Base-by-base conservation (phyloP, 495 filamentous ascomycete genomes). In the Pseudevernia furfuracea region DNA sequence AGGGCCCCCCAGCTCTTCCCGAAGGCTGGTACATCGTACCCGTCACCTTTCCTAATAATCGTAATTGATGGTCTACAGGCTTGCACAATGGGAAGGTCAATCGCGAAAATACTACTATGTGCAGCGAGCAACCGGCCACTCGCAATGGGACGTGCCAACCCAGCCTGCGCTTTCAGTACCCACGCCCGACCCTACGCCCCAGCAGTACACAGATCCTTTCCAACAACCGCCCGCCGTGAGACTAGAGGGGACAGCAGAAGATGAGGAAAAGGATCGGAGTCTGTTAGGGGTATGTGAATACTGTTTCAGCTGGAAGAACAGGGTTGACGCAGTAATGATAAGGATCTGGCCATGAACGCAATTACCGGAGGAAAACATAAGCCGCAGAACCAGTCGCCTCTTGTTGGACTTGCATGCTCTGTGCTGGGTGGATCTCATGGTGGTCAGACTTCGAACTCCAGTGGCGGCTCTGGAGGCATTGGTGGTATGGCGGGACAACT, bases 101-200 rank as follows among this genome's bases (percentile, higher is more conserved):
- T 84, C 81, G 59, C 82, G 84, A 53, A 85, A 87, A 71, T 93
- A 91, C 75, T 93, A 93, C 73, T 93, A 82, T 71, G 89, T 93
- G 38, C 87, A 91, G 68, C 78, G 89, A 44, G 82, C 86, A 49
- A 92, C 87, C 4, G 89, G 87, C 30, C 77, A 84, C 34, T 89
- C 86, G 53, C 87, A 89, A 74, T 93, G 89, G 89, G 87, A 91
- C 5, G 80, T 87, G 19, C 89, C 89, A 30, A 89, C 85, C 25
- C 78, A 86, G 61, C 79, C 87, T 44, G 85, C 59, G 44, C 49
- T 62, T 23, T 70, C 70, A 10, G 70, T 67, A 25, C 70, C 70
- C 17, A 65, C 69, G 7, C 69, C 69, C 1, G 65, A 62, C n/a
- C 70, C 70, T 34, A 71, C 70, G 7, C 70, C 70, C 7, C 72